phyloP scores from a whole-genome alignment of 345 rosid species.

The Aethionema arabicum region DNA sequence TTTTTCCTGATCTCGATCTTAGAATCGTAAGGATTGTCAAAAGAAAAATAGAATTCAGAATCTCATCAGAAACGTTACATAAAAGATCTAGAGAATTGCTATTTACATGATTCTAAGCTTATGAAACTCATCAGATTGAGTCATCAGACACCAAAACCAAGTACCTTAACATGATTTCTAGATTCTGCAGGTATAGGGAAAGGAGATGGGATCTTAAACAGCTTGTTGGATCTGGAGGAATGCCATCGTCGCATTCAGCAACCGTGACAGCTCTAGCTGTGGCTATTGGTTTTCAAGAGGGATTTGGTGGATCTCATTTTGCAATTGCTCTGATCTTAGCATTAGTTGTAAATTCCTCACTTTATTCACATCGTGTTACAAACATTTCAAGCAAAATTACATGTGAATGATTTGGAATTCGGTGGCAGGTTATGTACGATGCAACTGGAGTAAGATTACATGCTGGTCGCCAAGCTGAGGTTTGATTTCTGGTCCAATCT shows the following conservation, averaged over 20 bases:
- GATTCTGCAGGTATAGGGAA: slow-evolving; percentile 64
- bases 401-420: background rate
- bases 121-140: too few relatives aligned
- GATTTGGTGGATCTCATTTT: slow-evolving; percentile 65
- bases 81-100: background rate
- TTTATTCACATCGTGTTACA: background rate
- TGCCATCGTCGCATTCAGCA: slow-evolving; percentile 96
- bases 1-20: background rate
- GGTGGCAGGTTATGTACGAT: slow-evolving; percentile 79
- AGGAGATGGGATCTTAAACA: slow-evolving; percentile 66
- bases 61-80: background rate
- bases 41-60: too few relatives aligned
- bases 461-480: slow-evolving; percentile 93
- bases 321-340: slow-evolving; percentile 53
- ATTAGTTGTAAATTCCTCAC: slow-evolving; percentile 33
- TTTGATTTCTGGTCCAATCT: slow-evolving; percentile 1
- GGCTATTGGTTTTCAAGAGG: slow-evolving; percentile 70
- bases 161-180: background rate
- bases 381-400: too few relatives aligned
- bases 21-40: background rate
- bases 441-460: slow-evolving; percentile 88
- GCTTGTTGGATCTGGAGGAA: slow-evolving; percentile 87
- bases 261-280: slow-evolving; percentile 72
- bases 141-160: background rate
- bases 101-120: too few relatives aligned